Base-by-base conservation (phyloP, 2,329 filamentous ascomycete genomes). In the Fusarium transvaalense region DNA sequence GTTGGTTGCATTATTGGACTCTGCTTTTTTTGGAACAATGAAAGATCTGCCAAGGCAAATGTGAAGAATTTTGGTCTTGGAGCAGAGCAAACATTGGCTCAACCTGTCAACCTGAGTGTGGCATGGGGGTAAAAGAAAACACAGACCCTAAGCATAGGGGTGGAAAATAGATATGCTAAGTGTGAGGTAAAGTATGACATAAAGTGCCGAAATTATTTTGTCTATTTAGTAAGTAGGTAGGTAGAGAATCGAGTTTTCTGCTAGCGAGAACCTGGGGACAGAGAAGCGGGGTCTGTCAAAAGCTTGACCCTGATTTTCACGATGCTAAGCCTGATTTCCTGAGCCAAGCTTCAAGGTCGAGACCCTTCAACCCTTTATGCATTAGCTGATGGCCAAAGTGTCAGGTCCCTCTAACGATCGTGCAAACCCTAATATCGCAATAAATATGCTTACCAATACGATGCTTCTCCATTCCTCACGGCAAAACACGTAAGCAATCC, bases 301-400 rank as follows among this genome's bases (percentile, higher is more conserved):
- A 54, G 51, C 31, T 54, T 54, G 52, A 55, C 41, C 47, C 47
- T 50, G 47, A 37, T 29, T 37, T 45, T 38, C 21, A 15, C 9
- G 13, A 50, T 50, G 10, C n/a, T 21, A 13, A 21, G 42, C 54
- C 13, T 51, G 35, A 9, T 25, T 32, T 42, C 42, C 8, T 14
- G 5, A 6, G 17, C 27, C 31, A 63, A 63, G 41, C 37, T 45
- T 52, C 42, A 19, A 61, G 56, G 39, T 21, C n/a, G 10, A 10
- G 37, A 23, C 17, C 41, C 17, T 8, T 35, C 37, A 15, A 21
- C 39, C 56, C 56, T 61, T 35, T 7, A 27, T 39, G 37, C 60
- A 45, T 64, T 64, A 64, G 57, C 10, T 35, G 41, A 32, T 43
- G 46, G 57, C 23, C 47, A 54, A 10, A 41, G 39, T 34, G 46